Percentiles rank a stretch among this genome's conserved stretches.
phyloP scores from a whole-genome alignment of 2,329 filamentous ascomycete genomes.

The Ascochyta viciae-villosae region DNA sequence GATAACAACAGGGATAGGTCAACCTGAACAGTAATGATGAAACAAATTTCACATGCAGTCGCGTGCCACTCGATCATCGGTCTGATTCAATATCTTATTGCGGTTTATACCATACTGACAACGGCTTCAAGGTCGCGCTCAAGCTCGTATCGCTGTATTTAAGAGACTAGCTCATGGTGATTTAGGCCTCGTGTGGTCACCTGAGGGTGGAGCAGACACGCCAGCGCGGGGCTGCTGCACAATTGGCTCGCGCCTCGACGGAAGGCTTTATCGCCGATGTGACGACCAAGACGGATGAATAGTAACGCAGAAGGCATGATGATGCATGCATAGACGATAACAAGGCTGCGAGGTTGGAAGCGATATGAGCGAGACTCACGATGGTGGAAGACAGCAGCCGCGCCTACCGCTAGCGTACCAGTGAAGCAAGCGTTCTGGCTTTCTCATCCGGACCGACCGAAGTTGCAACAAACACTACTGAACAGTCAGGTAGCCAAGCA shows the following conservation, averaged over 20 bases:
- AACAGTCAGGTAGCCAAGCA: slow-evolving; percentile 1
- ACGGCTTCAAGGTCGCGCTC: slow-evolving; percentile 5
- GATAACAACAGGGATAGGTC: too few species aligned
- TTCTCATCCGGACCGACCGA: background rate
- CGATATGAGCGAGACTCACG: background rate
- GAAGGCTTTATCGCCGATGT: slow-evolving; percentile 2
- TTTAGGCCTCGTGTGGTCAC: slow-evolving; percentile 8
- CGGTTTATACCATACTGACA: background rate
- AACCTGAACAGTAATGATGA: too few species aligned
- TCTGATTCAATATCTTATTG: slow-evolving; percentile 5
- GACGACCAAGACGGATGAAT: background rate
- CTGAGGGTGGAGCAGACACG: slow-evolving; percentile 13
- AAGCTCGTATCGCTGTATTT: slow-evolving; percentile 8
- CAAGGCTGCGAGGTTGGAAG: slow-evolving; percentile 5
- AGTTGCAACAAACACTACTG: background rate
- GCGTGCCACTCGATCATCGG: slow-evolving; percentile 15
- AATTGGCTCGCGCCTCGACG: slow-evolving; percentile 8
- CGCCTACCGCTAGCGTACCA: slow-evolving; percentile 20
- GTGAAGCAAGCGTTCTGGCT: slow-evolving; percentile 3
- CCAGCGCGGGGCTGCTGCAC: slow-evolving; percentile 12
- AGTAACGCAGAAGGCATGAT: background rate
- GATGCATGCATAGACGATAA: background rate
- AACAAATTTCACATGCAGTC: background rate
- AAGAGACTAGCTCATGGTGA: slow-evolving; percentile 1
- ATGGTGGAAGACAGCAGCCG: slow-evolving; percentile 4